These are phyloP conservation scores for Chaetomiaceae sp. DNA, from an alignment of 2,329 filamentous ascomycete species.

Conservation along the genomic window DNA sequence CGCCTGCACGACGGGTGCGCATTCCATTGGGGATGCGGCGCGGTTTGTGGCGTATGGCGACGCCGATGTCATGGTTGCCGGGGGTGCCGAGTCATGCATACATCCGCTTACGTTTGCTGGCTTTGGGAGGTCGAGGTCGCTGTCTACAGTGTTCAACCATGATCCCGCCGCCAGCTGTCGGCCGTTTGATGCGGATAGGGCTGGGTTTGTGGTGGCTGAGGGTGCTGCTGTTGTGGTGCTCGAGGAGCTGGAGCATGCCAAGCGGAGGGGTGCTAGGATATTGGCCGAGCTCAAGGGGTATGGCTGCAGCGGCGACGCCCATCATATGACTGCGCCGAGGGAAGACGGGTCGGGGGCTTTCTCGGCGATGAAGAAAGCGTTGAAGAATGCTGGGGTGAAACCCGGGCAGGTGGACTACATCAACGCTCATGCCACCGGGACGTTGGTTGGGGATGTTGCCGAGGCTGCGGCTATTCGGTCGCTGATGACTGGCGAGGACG, in stretches of 20 bases:
- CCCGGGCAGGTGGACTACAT: constrained; percentile 80
- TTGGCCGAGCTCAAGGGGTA: constrained; percentile 90
- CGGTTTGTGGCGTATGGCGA: constrained; percentile 88
- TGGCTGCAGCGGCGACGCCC: constrained; percentile 82
- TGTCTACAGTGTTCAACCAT: constrained; percentile 77
- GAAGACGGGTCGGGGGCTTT: constrained; percentile 78
- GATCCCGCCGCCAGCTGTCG: constrained; percentile 67
- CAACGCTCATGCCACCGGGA: constrained; percentile 93
- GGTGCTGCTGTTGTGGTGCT: constrained; percentile 84
- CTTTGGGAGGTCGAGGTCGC: constrained; percentile 80
- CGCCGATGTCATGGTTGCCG: constrained; percentile 93
- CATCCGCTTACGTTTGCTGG: constrained; percentile 90
- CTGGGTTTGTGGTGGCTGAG: constrained; percentile 90
- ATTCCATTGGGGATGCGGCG: constrained; percentile 91
- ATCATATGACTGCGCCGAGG: constrained; percentile 89
- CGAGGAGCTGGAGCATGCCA: constrained; percentile 88
- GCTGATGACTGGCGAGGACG: constrained; percentile 70
- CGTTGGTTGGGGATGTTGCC: constrained; percentile 76
- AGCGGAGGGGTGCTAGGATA: constrained; percentile 69
- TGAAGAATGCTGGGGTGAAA: constrained; percentile 65
- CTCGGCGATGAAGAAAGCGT: constrained; percentile 77
- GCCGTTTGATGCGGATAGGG: constrained; percentile 76
- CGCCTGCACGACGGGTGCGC: constrained; percentile 92
- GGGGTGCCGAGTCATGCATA: constrained; percentile 90
- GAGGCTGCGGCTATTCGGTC: constrained; percentile 79